A percentile compares a stretch with the other conserved stretches of the same genome.
These are phyloP conservation scores for Ceratocystis destructans DNA, from an alignment of 2,329 filamentous ascomycete species.

Conservation along the genomic window DNA sequence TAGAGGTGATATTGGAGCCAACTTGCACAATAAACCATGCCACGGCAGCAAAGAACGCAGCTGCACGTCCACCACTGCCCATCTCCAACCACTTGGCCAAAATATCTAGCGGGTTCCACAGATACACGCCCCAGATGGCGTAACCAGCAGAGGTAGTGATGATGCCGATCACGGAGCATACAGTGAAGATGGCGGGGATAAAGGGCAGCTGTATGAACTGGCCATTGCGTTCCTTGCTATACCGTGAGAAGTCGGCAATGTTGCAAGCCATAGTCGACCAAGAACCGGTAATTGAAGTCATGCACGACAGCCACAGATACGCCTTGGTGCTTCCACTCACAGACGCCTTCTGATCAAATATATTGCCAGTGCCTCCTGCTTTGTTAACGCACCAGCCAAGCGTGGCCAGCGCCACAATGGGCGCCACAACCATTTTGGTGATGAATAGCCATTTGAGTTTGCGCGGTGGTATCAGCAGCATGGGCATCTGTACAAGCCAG, in stretches of 20 bases:
- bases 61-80: constrained; percentile 24
- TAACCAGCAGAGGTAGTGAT: constrained; percentile 34
- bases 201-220: constrained; percentile 36
- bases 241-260: constrained; percentile 31
- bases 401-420: constrained; percentile 20
- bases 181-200: constrained; percentile 35
- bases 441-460: constrained; percentile 32
- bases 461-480: constrained; percentile 34
- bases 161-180: constrained; percentile 35
- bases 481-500: constrained; percentile 33
- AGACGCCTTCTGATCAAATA: constrained; percentile 15
- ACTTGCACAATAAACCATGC: constrained; percentile 24
- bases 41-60: constrained; percentile 24
- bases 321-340: constrained; percentile 29
- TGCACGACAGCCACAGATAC: constrained; percentile 29
- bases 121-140: constrained; percentile 32
- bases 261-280: constrained; percentile 38
- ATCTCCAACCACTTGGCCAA: constrained; percentile 29
- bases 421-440: constrained; percentile 26
- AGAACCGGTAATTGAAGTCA: constrained; percentile 36
- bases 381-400: constrained; percentile 30
- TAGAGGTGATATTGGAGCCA: constrained; percentile 25
- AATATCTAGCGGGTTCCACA: constrained; percentile 38
- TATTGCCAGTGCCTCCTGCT: constrained; percentile 20
- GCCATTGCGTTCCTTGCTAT: constrained; percentile 30